Percentiles rank a stretch among this genome's conserved stretches.
phyloP scores from a whole-genome alignment of 768 basidiomycete species.

The Tulasnella sp. region DNA sequence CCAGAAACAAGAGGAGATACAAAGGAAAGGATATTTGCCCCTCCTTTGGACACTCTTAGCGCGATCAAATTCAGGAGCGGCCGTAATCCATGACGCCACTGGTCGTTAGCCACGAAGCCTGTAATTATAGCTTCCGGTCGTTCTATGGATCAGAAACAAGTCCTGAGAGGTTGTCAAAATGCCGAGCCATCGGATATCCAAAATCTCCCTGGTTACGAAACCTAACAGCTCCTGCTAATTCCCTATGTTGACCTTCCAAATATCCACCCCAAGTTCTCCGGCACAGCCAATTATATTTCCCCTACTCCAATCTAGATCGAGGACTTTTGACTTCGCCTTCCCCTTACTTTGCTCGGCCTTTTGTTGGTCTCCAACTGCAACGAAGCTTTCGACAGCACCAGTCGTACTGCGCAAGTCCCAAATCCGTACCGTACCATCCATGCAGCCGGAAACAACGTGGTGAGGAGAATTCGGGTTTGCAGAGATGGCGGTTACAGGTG shows the following conservation, averaged over 20 bases:
- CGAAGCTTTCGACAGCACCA: constrained; percentile 65
- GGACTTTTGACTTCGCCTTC: constrained; percentile 11
- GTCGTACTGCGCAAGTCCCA: constrained; percentile 79
- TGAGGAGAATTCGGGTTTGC: constrained; percentile 46
- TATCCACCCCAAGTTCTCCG: constrained; percentile 30
- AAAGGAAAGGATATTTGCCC: too few relatives aligned
- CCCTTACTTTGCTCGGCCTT: neutral
- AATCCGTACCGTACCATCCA: constrained; percentile 74
- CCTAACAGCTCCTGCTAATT: too few relatives aligned
- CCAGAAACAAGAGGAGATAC: too few relatives aligned
- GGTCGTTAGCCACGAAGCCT: too few relatives aligned
- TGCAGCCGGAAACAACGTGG: constrained; percentile 71
- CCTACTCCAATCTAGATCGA: constrained; percentile 28
- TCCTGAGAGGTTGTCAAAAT: too few relatives aligned
- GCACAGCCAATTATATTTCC: constrained; percentile 30
- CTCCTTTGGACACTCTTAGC: too few relatives aligned
- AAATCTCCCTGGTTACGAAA: neutral
- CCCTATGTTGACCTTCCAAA: constrained; percentile 27
- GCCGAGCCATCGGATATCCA: neutral
- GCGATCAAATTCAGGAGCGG: too few relatives aligned
- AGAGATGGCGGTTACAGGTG: constrained; percentile 68
- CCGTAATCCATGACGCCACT: too few relatives aligned
- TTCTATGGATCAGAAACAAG: too few relatives aligned
- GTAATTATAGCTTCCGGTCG: too few relatives aligned
- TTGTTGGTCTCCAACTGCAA: constrained; percentile 18